phyloP scores from a whole-genome alignment of 495 filamentous ascomycete species.

The Xylona heveae region DNA sequence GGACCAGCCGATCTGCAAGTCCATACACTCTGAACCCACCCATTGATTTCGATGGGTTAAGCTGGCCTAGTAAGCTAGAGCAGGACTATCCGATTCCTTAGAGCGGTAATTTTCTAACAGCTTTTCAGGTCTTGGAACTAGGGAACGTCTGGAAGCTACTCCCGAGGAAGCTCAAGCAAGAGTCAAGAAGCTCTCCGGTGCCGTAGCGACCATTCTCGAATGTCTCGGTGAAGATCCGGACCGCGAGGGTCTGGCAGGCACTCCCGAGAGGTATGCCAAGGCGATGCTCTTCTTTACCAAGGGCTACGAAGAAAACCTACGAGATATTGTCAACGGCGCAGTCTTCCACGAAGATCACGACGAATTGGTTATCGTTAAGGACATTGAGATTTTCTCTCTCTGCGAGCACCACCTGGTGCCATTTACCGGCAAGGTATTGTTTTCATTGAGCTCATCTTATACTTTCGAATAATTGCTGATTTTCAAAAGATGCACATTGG shows the following conservation, averaged over 20 bases:
- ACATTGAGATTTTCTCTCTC: slow-evolving; percentile 87
- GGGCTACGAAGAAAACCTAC: slow-evolving; percentile 89
- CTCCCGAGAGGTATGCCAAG: slow-evolving; percentile 80
- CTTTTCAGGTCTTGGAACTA: slow-evolving; percentile 47
- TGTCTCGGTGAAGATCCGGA: slow-evolving; percentile 92
- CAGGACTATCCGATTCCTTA: neutral
- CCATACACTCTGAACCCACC: slow-evolving; percentile 44
- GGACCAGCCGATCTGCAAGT: slow-evolving; percentile 28
- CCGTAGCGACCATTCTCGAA: slow-evolving; percentile 78
- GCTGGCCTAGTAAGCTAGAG: slow-evolving; percentile 36
- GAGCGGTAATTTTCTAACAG: slow-evolving; percentile 2
- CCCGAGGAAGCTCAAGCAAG: slow-evolving; percentile 48
- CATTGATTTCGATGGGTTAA: slow-evolving; percentile 57
- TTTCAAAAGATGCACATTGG: slow-evolving; percentile 78
- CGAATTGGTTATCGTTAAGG: slow-evolving; percentile 91
- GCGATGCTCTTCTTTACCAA: slow-evolving; percentile 99
- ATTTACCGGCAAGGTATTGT: slow-evolving; percentile 67
- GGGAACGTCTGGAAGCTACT: slow-evolving; percentile 58
- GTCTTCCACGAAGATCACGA: slow-evolving; percentile 96
- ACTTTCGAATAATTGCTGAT: neutral
- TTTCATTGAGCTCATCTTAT: slow-evolving; percentile 1
- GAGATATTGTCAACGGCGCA: slow-evolving; percentile 80
- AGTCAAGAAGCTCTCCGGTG: slow-evolving; percentile 59
- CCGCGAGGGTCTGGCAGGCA: slow-evolving; percentile 70
- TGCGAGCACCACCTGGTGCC: slow-evolving; percentile 98